Evolutionary conservation across 202 grass and related monocot species (phyloP), one percentile per base, ranked within the genome.

Genomic region (Tripidium arundinaceum): DNA sequence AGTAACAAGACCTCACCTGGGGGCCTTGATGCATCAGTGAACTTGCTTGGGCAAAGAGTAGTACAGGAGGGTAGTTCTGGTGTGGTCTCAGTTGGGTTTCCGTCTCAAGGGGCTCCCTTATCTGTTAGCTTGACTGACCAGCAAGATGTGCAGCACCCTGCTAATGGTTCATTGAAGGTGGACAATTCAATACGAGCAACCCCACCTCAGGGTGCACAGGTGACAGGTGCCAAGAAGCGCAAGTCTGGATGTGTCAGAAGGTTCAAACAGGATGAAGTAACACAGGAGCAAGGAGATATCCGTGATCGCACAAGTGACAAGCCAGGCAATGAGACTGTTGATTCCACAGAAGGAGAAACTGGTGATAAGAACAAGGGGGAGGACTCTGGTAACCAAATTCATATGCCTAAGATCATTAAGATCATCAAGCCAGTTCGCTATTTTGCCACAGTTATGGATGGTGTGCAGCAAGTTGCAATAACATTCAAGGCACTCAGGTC

Each of bases 211-310:
- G 85, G 64, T 76, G 86, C 71, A 62, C 88, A 88, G 79, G 81
- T 95, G 61, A 99, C 96, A 24, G 96, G 92, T 86, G 92, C 96
- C 25, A 96, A 91, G 96, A 99, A 90, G 81, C 91, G 96, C 74
- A 99, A 96, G 45, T 94, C 90, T 67, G 96, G 96, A 68, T 91
- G 83, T 61, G 87, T 99, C 4, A 96, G 83, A 85, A 93, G 96
- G 86, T 99, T 99, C 63, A 87, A 86, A 62, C 69, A 85, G 61
- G 88, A 83, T 80, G 73, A 83, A 39, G 68, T 34, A 37, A 47
- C 34, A 31, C 76, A 46, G 63, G 85, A 88, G 26, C 85, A 77
- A 36, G 81, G 77, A 62, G 76, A 81, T 43, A 27, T 73, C 67
- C 64, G 39, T 38, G 84, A 63, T 86, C 70, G 41, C 57, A 83